Base-by-base conservation (phyloP, 2,329 filamentous ascomycete species). In the Ceratocystis colombiana region DNA sequence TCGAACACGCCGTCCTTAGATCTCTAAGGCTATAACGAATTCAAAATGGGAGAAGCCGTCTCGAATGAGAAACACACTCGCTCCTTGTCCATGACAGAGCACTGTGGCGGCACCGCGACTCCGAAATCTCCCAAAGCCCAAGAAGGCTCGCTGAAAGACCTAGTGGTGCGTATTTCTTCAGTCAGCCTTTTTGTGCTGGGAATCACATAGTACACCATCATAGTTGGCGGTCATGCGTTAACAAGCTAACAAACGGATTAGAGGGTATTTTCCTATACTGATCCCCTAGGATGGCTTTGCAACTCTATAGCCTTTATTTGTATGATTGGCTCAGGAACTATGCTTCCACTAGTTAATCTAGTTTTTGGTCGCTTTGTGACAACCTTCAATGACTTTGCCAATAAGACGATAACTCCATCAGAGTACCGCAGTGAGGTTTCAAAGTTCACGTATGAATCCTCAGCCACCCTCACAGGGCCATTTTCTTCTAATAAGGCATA, bases 281-380 rank as follows among this genome's bases (percentile, higher is more conserved):
- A 78, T 66, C 66, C 68, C 5, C 17, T 70, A 3, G 76, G 76
- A 65, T 78, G 76, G 75, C 48, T 71, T 20, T 69, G 76, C 61
- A 77, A 77, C 63, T 62, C 55, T 22, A 64, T 76, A 20, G 75
- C 76, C 25, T 69, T 75, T 17, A 8, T 75, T 20, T 74, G 72
- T 68, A 75, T 76, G 73, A 70, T 78, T 20, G 74, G 71, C 6
- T 69, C 76, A 0, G 77, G 77, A 57, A 73, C 72, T 1, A 70
- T 74, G 10, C 69, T 82, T 5, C 82, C 82, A 0, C 70, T 84
- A 44, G 84, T 86, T 81, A 82, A 84, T 46, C 75, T 86, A 48
- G 76, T 85, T 5, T 83, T 85, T 71, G 82, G 82, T 69, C 73
- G 74, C 46, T 77, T 81, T 44, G 78, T 84, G 59, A 80, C 80